These are phyloP conservation scores for Polygonum maritimum DNA, from an alignment of 148 eudicot genomes.

Conservation along the genomic window DNA sequence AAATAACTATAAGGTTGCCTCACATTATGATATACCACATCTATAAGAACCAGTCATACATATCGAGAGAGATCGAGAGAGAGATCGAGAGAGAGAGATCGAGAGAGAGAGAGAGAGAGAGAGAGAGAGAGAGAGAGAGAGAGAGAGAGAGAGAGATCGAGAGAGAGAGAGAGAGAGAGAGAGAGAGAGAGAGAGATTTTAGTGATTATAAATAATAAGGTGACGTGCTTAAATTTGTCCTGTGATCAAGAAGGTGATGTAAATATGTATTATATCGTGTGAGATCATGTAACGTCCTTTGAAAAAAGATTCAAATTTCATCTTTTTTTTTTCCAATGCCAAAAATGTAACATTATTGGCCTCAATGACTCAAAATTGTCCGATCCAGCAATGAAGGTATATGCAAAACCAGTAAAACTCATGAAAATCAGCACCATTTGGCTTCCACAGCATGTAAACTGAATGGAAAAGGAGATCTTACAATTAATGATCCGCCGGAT, in stretches of 20 bases:
- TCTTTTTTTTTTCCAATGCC: background rate
- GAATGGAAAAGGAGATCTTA: background rate
- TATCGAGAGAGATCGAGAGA: too few species aligned
- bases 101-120: too few species aligned
- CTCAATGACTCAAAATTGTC: background rate
- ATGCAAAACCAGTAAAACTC: background rate
- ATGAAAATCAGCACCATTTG: background rate
- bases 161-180: too few species aligned
- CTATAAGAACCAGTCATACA: background rate
- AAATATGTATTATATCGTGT: background rate
- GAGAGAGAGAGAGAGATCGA: too few species aligned
- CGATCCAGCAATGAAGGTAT: background rate
- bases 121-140: too few species aligned
- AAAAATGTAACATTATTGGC: background rate
- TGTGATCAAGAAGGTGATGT: too few species aligned
- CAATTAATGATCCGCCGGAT: background rate
- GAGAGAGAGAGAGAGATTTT: too few species aligned
- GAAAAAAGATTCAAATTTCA: background rate
- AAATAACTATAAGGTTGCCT: background rate
- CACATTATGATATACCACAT: background rate
- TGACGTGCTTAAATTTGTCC: background rate
- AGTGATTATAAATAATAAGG: background rate
- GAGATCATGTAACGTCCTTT: background rate
- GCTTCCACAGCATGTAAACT: background rate
- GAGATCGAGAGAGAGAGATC: too few species aligned